These are phyloP conservation scores for Coccomyxa subellipsoidea DNA, from an alignment of 163 green algal genomes.

Conservation along the genomic window DNA sequence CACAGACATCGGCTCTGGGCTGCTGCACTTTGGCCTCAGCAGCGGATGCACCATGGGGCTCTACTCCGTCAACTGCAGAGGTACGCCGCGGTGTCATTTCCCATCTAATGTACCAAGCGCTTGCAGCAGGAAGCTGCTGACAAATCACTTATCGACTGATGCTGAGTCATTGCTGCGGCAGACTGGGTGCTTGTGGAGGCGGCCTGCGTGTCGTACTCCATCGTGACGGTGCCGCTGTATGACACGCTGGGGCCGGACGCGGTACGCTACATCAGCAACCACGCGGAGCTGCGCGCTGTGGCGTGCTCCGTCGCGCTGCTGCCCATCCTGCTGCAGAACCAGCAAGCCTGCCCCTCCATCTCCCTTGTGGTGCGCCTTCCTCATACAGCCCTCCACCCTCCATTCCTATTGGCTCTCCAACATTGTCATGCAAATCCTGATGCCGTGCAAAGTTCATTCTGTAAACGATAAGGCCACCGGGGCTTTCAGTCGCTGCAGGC, in stretches of 20 bases:
- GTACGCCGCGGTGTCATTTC: conserved; percentile 19
- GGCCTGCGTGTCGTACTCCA: conserved; percentile 73
- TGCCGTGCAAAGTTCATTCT: background rate
- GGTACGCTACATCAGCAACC: conserved; percentile 86
- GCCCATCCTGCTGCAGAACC: conserved; percentile 64
- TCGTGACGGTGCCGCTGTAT: conserved; percentile 87
- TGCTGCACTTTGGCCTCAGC: conserved; percentile 76
- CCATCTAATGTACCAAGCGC: too few species aligned
- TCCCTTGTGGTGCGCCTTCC: conserved; percentile 62
- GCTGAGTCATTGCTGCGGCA: conserved; percentile 16
- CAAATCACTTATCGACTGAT: background rate
- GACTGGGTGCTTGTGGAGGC: conserved; percentile 92
- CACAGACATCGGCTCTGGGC: conserved; percentile 77
- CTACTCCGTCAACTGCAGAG: conserved; percentile 84
- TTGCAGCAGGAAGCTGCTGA: too few species aligned
- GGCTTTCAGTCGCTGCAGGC: too few species aligned
- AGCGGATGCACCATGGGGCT: conserved; percentile 73
- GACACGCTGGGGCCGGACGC: conserved; percentile 89
- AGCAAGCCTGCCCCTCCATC: conserved; percentile 71
- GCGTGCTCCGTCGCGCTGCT: conserved; percentile 67
- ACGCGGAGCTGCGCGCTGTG: conserved; percentile 81
- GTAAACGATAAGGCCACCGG: too few species aligned
- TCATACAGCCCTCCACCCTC: background rate
- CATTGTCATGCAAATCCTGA: background rate
- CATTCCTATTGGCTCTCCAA: background rate